A percentile compares a stretch with the other conserved stretches of the same genome.
Evolutionary conservation across 768 basidiomycete genomes (phyloP).

Genomic region (Bullera alba): DNA sequence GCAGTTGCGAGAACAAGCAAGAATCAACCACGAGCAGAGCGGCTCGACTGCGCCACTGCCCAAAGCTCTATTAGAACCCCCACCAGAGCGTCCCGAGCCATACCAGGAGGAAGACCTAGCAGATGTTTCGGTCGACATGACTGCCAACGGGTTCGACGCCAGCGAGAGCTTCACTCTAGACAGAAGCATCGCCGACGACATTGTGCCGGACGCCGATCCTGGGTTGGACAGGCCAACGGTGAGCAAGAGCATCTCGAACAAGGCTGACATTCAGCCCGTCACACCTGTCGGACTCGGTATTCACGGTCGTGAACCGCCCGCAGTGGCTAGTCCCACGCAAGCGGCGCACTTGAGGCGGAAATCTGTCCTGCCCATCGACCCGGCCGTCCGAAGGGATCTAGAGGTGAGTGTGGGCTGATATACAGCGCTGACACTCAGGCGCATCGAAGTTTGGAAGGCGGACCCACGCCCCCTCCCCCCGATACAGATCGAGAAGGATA

Average conservation of each 20-base stretch:
- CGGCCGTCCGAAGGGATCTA: conserved; percentile 43
- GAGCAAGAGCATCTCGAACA: not conserved
- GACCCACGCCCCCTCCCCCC: not conserved
- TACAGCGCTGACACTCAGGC: not conserved
- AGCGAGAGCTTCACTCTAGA: conserved; percentile 44
- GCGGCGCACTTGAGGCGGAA: conserved; percentile 85
- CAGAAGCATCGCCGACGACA: conserved; percentile 60
- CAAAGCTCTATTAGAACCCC: conserved; percentile 60
- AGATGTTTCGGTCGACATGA: conserved; percentile 79
- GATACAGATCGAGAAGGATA: not conserved
- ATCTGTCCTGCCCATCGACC: conserved; percentile 73
- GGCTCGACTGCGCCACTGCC: conserved; percentile 52
- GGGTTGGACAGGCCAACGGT: conserved; percentile 47
- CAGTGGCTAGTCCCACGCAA: conserved; percentile 17
- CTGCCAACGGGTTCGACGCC: conserved; percentile 40
- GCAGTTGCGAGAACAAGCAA: conserved; percentile 67
- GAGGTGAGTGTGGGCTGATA: conserved; percentile 18
- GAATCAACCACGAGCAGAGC: conserved; percentile 49
- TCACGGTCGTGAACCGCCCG: conserved; percentile 61
- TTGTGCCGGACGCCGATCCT: conserved; percentile 87
- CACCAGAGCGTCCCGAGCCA: conserved; percentile 68
- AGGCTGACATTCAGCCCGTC: conserved; percentile 10
- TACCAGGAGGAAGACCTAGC: conserved; percentile 79
- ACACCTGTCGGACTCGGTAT: conserved; percentile 50
- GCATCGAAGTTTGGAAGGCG: conserved; percentile 9